Evolutionary conservation across 164 flowering plant species (phyloP).

Genomic region (Warburgia ugandensis): DNA sequence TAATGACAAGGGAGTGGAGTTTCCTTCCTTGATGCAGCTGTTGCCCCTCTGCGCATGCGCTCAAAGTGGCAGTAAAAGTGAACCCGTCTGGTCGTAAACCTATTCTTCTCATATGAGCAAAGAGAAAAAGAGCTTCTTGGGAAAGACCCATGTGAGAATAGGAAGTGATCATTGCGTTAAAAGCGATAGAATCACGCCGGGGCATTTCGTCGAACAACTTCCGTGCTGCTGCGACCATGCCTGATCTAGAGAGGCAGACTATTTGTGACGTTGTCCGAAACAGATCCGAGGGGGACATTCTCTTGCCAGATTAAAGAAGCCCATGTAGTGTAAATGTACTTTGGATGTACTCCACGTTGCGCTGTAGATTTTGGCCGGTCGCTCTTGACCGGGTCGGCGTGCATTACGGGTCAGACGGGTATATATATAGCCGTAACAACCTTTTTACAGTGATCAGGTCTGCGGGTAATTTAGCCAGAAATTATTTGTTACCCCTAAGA

Average conservation of each 20-base stretch:
- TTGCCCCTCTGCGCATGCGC: conserved; percentile 28
- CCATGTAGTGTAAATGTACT: no score
- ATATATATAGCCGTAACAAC: no score
- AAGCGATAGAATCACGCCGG: conserved; percentile 38
- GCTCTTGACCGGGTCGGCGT: no score
- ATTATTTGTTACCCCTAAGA: no score
- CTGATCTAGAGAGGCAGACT: conserved; percentile 24
- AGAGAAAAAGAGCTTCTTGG: conserved; percentile 38
- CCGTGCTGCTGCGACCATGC: conserved; percentile 33
- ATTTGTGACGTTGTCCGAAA: conserved; percentile 31
- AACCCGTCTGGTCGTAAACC: conserved; percentile 36
- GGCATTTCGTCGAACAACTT: conserved; percentile 64
- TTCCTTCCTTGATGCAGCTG: conserved; percentile 33
- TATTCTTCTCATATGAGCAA: conserved; percentile 37
- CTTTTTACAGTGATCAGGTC: no score
- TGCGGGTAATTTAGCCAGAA: no score
- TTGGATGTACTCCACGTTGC: no score
- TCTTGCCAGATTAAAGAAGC: no score
- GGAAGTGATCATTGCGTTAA: conserved; percentile 56
- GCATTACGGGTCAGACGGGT: no score
- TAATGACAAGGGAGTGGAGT: conserved; percentile 42
- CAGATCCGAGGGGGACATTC: conserved; percentile 19
- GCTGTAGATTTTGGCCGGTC: no score
- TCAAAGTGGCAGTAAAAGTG: conserved; percentile 53
- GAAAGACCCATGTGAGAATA: conserved; percentile 41